Evolutionary conservation across 352 stramenopile genomes (phyloP).

Genomic region (Globisporangium parvum): DNA sequence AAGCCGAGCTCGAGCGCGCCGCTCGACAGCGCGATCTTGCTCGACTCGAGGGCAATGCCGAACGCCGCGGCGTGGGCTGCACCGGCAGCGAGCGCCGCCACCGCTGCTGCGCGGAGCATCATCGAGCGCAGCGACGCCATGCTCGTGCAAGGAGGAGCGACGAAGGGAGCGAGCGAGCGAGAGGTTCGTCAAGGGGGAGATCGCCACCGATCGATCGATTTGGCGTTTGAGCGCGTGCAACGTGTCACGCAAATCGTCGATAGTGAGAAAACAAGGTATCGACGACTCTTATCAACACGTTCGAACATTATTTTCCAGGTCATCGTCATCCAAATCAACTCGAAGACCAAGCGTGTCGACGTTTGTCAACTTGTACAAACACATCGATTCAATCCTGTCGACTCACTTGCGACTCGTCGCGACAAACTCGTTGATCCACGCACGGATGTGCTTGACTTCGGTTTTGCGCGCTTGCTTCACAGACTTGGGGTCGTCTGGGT

Average conservation of each 20-base stretch:
- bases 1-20: slow-evolving; percentile 47
- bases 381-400: not conserved
- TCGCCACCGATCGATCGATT: too few species aligned
- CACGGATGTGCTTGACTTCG: slow-evolving; percentile 74
- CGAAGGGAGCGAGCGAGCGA: not conserved
- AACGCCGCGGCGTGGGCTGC: slow-evolving; percentile 25
- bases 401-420: not conserved
- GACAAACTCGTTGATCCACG: slow-evolving; percentile 81
- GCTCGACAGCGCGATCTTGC: slow-evolving; percentile 37
- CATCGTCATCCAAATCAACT: too few species aligned
- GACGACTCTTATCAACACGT: too few species aligned
- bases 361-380: not conserved
- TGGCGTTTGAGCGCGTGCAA: too few species aligned
- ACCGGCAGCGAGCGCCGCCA: slow-evolving; percentile 13
- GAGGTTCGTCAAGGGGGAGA: not conserved
- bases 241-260: too few species aligned
- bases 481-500: slow-evolving; percentile 76
- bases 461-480: slow-evolving; percentile 63
- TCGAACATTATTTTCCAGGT: too few species aligned
- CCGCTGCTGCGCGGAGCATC: slow-evolving; percentile 14
- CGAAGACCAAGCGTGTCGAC: not conserved
- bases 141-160: not conserved
- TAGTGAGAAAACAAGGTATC: too few species aligned
- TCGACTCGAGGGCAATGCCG: slow-evolving; percentile 35
- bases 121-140: slow-evolving; percentile 15